Evolutionary conservation across 1,139 yeast species (phyloP).

Genomic region (Wickerhamomyces sp.): DNA sequence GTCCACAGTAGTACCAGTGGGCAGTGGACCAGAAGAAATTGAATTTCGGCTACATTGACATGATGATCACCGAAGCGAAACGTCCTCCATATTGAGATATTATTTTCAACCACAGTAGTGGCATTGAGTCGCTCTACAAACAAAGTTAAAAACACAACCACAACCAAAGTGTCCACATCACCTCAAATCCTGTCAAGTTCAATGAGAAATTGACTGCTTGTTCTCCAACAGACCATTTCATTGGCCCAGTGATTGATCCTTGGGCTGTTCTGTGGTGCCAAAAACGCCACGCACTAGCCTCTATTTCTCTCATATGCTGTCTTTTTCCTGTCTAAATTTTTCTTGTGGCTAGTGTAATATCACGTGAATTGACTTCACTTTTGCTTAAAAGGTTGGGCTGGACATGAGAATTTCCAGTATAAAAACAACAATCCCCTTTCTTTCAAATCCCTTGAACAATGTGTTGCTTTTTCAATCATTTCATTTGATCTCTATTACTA

Average conservation of each 20-base stretch:
- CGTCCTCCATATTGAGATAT: no score
- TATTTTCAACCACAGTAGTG: no score
- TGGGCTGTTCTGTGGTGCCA: no score
- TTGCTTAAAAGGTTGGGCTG: neutral
- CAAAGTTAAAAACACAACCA: neutral
- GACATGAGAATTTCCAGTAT: neutral
- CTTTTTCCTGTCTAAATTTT: neutral
- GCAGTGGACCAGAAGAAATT: no score
- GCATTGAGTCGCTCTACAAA: neutral
- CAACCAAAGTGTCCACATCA: neutral
- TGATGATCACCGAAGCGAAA: neutral
- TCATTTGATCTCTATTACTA: neutral
- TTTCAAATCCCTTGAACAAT: neutral
- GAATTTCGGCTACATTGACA: neutral
- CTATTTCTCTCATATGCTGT: neutral
- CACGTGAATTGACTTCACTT: constrained; percentile 12
- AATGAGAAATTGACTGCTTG: no score
- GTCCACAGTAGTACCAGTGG: no score
- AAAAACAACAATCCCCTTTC: constrained; percentile 1
- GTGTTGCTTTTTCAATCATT: neutral
- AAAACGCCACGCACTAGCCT: neutral
- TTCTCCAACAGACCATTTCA: no score
- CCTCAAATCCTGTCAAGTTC: no score
- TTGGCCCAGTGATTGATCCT: no score
- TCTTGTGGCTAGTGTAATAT: constrained; percentile 9